Evolutionary conservation across 768 basidiomycete genomes (phyloP).

Genomic region (Trametopsis cervina): DNA sequence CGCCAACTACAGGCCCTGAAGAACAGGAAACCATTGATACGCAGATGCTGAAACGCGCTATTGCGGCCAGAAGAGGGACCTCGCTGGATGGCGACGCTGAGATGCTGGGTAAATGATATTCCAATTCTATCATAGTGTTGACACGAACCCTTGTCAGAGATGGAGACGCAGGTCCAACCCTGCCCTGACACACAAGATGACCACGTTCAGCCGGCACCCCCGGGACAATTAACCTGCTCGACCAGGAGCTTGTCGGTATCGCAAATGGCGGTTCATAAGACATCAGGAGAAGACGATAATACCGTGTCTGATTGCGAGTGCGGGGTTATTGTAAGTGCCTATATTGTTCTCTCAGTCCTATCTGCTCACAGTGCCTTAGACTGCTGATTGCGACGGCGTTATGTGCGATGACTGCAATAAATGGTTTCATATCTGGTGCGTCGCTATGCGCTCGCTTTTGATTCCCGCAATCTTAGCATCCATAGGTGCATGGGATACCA

Average conservation of each 20-base stretch:
- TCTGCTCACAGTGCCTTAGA: conserved; percentile 28
- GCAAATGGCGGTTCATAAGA: neutral
- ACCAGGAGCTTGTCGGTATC: neutral
- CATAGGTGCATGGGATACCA: conserved; percentile 67
- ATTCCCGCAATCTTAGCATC: neutral
- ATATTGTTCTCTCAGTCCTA: neutral
- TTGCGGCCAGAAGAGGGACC: conserved; percentile 15
- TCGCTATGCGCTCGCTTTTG: neutral
- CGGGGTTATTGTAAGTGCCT: conserved; percentile 43
- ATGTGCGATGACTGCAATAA: conserved; percentile 70
- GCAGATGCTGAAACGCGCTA: conserved; percentile 29
- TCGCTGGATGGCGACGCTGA: conserved; percentile 29
- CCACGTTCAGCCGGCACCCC: conserved; percentile 35
- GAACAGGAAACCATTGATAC: conserved; percentile 28
- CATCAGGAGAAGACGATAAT: conserved; percentile 8
- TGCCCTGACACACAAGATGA: conserved; percentile 10
- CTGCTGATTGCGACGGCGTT: conserved; percentile 43
- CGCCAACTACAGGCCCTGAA: neutral
- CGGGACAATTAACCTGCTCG: neutral
- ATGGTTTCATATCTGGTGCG: conserved; percentile 77
- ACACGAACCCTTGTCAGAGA: conserved; percentile 18
- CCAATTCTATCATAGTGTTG: neutral
- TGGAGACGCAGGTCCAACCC: conserved; percentile 24
- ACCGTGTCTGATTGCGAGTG: conserved; percentile 63
- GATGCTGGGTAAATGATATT: conserved; percentile 37